Evolutionary conservation across 1,139 yeast species (phyloP), one percentile per base, ranked within the genome.

Genomic region (Geotrichum phurueaensis): DNA sequence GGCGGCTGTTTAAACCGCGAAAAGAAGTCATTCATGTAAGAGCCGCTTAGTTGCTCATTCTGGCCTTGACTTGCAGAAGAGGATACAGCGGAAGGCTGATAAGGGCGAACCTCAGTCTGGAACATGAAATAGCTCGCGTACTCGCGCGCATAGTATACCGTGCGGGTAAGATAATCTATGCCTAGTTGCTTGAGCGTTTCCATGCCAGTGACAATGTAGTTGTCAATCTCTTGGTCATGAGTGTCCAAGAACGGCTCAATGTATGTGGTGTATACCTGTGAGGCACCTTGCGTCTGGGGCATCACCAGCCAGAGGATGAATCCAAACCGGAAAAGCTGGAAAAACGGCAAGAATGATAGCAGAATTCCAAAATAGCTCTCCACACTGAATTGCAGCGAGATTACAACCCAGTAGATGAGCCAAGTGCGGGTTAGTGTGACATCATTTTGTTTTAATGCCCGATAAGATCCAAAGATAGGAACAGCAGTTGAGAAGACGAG

Each of bases 351-450:
- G n/a, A 77, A 63, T 55, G 73, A 59, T 27, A 75, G 72, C 48
- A 76, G 66, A 36, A 83, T 70, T 31, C 79, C 77, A 29, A 81
- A 68, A 29, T 79, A 68, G 18, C 76, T 68, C 67, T 83, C 85
- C 2, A 71, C 71, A 20, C 78, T 68, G 29, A 76, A 73, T 43
- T 76, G 73, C 22, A 78, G 68, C 13, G 81, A 83, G 57, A 76
- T 70, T 2, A 83, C 84, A 25, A 83, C 79, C 88, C 88, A 84
- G 72, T 82, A 84, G 66, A 84, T 79, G 55, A 83, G 76, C 88
- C 87, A 84, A 66, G 84, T 83, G 60, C 83, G 82, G 53, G 82
- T 71, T 13, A 78, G 71, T 33, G 81, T 69, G 60, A 79, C 70
- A 64, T 79, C 79, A 67, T 79, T 78, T 59, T 76, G 75, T 64